Conservation (phyloP, 257 asterid species). For the Haberlea rhodopensis region DNA sequence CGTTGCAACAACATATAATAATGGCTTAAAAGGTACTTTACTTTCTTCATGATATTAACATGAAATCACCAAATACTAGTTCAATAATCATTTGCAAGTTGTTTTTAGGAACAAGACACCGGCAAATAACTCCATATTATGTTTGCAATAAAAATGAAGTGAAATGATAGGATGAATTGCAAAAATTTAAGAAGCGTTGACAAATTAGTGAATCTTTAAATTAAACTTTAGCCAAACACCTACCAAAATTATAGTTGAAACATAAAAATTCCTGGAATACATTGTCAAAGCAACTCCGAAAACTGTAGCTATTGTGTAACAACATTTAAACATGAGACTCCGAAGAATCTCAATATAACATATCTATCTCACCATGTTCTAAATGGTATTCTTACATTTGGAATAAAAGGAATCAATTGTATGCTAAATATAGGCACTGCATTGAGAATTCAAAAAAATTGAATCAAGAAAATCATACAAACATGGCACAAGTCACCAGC, state of each 20-base stretch:
- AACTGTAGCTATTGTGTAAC: too few relatives aligned
- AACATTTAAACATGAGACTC: not conserved
- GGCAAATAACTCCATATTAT: too few relatives aligned
- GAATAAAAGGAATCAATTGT: not conserved
- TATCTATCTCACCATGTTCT: not conserved
- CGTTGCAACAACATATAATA: too few relatives aligned
- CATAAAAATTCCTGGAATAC: too few relatives aligned
- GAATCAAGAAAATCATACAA: not conserved
- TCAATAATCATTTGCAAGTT: too few relatives aligned
- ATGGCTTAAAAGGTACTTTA: too few relatives aligned
- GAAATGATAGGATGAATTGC: too few relatives aligned
- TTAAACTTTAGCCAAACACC: not conserved
- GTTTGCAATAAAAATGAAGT: too few relatives aligned
- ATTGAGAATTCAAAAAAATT: conserved; percentile 15
- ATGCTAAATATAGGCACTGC: conserved; percentile 23
- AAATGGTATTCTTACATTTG: not conserved
- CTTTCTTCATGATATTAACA: too few relatives aligned
- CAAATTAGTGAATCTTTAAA: not conserved
- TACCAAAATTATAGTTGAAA: too few relatives aligned
- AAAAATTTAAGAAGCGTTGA: not conserved
- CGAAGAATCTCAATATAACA: not conserved
- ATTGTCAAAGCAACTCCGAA: too few relatives aligned
- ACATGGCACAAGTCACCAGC: not conserved
- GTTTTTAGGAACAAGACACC: not conserved
- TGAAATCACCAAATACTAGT: too few relatives aligned